phyloP scores from a whole-genome alignment of 2,329 filamentous ascomycete species.

The Ilyonectria mors-panacis region DNA sequence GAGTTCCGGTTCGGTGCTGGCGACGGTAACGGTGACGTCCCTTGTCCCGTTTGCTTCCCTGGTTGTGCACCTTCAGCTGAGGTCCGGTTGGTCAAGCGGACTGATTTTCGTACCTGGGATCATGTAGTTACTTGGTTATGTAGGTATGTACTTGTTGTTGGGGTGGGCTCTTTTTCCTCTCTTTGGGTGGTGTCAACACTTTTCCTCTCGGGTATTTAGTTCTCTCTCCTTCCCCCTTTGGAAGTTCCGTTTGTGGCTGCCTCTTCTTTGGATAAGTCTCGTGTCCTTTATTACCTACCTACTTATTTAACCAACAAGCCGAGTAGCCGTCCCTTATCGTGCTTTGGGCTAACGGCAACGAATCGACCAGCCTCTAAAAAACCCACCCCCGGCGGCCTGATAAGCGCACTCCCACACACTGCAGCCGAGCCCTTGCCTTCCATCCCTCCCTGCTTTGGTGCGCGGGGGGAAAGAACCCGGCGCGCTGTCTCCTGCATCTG shows the following conservation, averaged over 20 bases:
- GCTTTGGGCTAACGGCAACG: slow-evolving; percentile 18
- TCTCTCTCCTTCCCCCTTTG: slow-evolving; percentile 9
- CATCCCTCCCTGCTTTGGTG: slow-evolving; percentile 13
- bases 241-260: background rate
- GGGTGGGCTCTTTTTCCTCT: background rate
- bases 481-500: slow-evolving; percentile 44
- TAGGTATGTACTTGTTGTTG: slow-evolving; percentile 6
- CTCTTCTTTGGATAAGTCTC: slow-evolving; percentile 15
- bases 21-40: slow-evolving; percentile 18
- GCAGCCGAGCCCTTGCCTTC: slow-evolving; percentile 4
- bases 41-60: slow-evolving; percentile 28
- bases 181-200: background rate
- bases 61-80: slow-evolving; percentile 15
- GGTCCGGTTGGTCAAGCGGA: slow-evolving; percentile 8
- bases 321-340: slow-evolving; percentile 32
- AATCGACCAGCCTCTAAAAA: slow-evolving; percentile 16
- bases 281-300: slow-evolving; percentile 12
- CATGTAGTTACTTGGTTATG: slow-evolving; percentile 13
- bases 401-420: slow-evolving; percentile 42
- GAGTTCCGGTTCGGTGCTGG: slow-evolving; percentile 25
- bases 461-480: slow-evolving; percentile 40
- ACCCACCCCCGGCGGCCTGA: slow-evolving; percentile 36
- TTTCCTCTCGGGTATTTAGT: slow-evolving; percentile 4
- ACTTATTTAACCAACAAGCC: slow-evolving; percentile 9
- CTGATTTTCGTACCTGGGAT: background rate